Evolutionary conservation across 2,329 filamentous ascomycete genomes (phyloP), one percentile per base, ranked within the genome.

Genomic region (Lasiodiplodia hormozganensis): DNA sequence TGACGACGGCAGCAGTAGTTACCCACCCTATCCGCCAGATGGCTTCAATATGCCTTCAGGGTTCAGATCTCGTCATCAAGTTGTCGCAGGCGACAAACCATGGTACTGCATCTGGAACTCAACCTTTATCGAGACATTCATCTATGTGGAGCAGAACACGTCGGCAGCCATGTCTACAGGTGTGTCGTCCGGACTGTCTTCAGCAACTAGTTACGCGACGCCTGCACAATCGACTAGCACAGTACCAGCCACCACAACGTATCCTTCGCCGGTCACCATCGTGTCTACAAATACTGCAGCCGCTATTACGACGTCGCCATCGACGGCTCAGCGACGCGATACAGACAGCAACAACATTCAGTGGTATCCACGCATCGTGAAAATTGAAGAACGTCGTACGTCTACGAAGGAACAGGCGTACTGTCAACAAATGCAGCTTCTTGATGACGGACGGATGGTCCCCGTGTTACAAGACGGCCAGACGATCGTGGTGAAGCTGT

Each of bases 101-200:
- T 92, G 89, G 89, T 90, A 88, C 73, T 92, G 89, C 76, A 87
- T 86, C 75, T 92, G 89, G 88, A 92, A 92, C 74, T 81, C 83
- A 16, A 92, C 89, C 0, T 83, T 88, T 65, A 82, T 91, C 62
- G 89, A 92, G 76, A 86, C 87, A 47, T 91, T 90, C 77, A 84
- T 92, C 57, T 92, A 90, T 73, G 81, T 88, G 65, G 84, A 87
- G 66, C 78, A 87, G 75, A 81, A 86, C 58, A 81, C 84, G 16
- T 78, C 80, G 3, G 76, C 77, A 21, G 78, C 77, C 38, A 74
- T 74, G 5, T 74, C 76, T 28, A 52, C 68, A 21, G 74, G 34
- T 10, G 36, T 28, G n/a, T 60, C 65, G 4, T 23, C 74, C 34
- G 73, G 75, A 47, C 14, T 47, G 12, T 36, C 67, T 18, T 53